A percentile compares a stretch with the other conserved stretches of the same genome.
These are phyloP conservation scores for Aspergillus caelatus DNA, from an alignment of 2,329 filamentous ascomycete genomes.

Conservation along the genomic window DNA sequence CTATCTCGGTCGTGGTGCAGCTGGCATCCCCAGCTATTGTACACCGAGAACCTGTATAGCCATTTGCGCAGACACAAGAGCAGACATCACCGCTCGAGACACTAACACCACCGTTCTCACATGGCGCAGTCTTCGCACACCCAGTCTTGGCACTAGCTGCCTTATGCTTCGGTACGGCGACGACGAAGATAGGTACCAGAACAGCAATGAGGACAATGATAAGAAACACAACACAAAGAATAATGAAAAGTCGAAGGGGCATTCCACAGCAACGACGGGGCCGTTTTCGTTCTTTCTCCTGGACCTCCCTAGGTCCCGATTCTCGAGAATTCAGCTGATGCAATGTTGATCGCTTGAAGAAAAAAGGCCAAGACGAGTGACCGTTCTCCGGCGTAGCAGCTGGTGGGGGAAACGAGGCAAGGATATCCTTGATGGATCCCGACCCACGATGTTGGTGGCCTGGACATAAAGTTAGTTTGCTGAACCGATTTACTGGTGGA, in stretches of 20 bases:
- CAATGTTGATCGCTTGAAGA: slow-evolving; percentile 39
- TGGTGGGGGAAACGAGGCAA: slow-evolving; percentile 67
- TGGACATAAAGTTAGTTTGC: slow-evolving; percentile 9
- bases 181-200: slow-evolving; percentile 72
- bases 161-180: slow-evolving; percentile 58
- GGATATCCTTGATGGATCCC: slow-evolving; percentile 63
- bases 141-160: slow-evolving; percentile 13
- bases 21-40: slow-evolving; percentile 51
- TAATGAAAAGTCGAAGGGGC: slow-evolving; percentile 74
- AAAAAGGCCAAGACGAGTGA: slow-evolving; percentile 41
- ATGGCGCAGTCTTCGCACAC: slow-evolving; percentile 67
- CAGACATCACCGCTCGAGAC: slow-evolving; percentile 70
- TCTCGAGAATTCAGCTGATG: slow-evolving; percentile 34
- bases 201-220: slow-evolving; percentile 78
- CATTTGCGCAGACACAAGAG: slow-evolving; percentile 85
- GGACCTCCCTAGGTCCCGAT: slow-evolving; percentile 21
- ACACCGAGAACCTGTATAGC: slow-evolving; percentile 72
- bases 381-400: slow-evolving; percentile 51
- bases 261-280: slow-evolving; percentile 79
- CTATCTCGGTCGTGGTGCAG: slow-evolving; percentile 57
- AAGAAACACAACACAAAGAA: slow-evolving; percentile 67
- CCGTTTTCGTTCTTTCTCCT: slow-evolving; percentile 28
- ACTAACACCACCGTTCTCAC: slow-evolving; percentile 79
- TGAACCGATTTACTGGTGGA: background rate
- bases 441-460: slow-evolving; percentile 44